Percentiles rank a stretch among this genome's conserved stretches.
Conservation (phyloP, 75 land plant species). For the Picea glauca region DNA sequence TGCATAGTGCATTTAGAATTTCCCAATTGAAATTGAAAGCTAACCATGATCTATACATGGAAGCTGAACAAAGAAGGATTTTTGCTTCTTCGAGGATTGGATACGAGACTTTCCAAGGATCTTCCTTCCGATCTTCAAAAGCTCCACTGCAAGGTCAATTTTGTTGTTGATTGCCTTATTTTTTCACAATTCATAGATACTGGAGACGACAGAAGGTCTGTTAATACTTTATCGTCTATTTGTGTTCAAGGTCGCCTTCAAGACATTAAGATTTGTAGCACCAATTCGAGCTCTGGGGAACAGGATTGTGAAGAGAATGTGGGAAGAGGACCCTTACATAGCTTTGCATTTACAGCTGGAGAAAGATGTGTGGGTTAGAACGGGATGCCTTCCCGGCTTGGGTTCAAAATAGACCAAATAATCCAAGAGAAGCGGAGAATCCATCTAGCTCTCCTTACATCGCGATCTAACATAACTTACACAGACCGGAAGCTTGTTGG, state of each 20-base stretch:
- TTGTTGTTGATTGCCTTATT: background rate
- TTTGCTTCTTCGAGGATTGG: constrained; percentile 61
- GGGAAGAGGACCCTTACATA: constrained; percentile 54
- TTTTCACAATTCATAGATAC: background rate
- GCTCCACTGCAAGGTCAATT: constrained; percentile 64
- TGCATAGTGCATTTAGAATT: background rate
- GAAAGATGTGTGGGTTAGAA: constrained; percentile 85
- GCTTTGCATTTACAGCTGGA: constrained; percentile 75
- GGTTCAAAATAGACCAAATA: background rate
- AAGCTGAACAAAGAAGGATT: constrained; percentile 61
- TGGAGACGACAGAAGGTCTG: background rate
- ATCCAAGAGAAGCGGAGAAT: constrained; percentile 5
- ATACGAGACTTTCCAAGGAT: constrained; percentile 76
- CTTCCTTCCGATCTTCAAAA: constrained; percentile 76
- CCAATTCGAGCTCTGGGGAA: constrained; percentile 53
- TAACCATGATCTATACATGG: background rate
- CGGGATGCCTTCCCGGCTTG: constrained; percentile 30
- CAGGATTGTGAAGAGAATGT: constrained; percentile 54
- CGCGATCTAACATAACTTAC: background rate
- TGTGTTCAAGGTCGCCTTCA: constrained; percentile 60
- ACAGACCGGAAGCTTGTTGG: too few species aligned
- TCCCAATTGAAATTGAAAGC: background rate
- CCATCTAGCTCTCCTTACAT: constrained; percentile 19
- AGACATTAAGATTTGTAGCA: constrained; percentile 56
- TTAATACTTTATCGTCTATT: background rate